These are phyloP conservation scores for Aspergillus sp. DNA, from an alignment of 2,329 filamentous ascomycete species.

Conservation along the genomic window DNA sequence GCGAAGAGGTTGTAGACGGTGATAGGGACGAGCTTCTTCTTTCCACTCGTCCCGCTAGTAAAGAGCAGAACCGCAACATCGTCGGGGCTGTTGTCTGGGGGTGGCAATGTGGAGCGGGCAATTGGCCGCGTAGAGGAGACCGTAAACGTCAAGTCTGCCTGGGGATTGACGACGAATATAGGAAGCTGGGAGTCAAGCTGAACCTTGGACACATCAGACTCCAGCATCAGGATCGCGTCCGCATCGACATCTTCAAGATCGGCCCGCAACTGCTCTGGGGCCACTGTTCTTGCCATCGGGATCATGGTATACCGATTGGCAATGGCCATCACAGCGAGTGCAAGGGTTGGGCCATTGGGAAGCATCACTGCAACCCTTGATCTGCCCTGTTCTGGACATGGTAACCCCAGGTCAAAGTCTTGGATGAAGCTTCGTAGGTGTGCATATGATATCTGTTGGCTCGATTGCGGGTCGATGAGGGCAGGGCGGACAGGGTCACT, in stretches of 20 bases:
- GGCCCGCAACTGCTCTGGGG: conserved; percentile 51
- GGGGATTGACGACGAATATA: neutral
- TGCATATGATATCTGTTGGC: conserved; percentile 2
- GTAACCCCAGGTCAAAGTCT: conserved; percentile 20
- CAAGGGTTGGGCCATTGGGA: conserved; percentile 56
- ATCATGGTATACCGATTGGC: conserved; percentile 54
- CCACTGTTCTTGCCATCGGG: conserved; percentile 52
- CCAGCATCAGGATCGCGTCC: conserved; percentile 48
- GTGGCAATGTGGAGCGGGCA: conserved; percentile 24
- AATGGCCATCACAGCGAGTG: conserved; percentile 51
- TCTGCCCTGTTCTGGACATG: conserved; percentile 25
- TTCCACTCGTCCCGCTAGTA: conserved; percentile 59
- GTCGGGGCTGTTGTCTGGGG: conserved; percentile 40
- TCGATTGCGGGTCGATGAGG: neutral
- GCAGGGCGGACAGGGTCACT: neutral
- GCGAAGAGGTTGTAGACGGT: conserved; percentile 52
- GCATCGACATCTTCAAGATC: conserved; percentile 53
- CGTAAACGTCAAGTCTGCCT: neutral
- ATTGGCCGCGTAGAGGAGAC: neutral
- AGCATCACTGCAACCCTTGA: conserved; percentile 53
- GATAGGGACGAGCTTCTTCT: conserved; percentile 59
- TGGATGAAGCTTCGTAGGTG: conserved; percentile 2
- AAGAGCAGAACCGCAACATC: conserved; percentile 56
- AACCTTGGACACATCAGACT: conserved; percentile 19
- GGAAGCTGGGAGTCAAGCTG: neutral